These are phyloP conservation scores for Scheffersomyces illinoinensis DNA, from an alignment of 1,139 yeast genomes.

Conservation along the genomic window DNA sequence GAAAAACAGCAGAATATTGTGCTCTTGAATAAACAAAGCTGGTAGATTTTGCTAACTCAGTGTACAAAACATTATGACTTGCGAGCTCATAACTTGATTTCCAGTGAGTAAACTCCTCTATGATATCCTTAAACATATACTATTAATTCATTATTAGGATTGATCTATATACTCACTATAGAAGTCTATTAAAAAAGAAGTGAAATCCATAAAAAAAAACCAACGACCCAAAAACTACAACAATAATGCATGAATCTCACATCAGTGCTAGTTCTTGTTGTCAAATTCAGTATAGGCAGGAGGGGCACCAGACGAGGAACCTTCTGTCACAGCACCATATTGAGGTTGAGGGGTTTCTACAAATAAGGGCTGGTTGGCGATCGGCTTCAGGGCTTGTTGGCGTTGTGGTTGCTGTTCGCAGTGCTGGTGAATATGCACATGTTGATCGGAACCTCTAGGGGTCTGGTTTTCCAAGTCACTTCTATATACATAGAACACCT, in stretches of 20 bases:
- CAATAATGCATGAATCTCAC: neutral
- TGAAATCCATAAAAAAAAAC: neutral
- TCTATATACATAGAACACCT: slow-evolving; percentile 34
- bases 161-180: neutral
- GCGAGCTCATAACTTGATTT: no score
- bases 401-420: slow-evolving; percentile 8
- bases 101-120: neutral
- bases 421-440: slow-evolving; percentile 17
- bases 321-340: slow-evolving; percentile 29
- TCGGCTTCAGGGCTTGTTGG: slow-evolving; percentile 1
- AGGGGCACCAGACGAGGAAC: slow-evolving; percentile 18
- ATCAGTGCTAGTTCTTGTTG: slow-evolving; percentile 6
- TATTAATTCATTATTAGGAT: neutral
- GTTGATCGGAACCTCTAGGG: slow-evolving; percentile 21
- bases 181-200: neutral
- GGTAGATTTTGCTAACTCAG: no score
- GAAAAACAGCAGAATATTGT: no score
- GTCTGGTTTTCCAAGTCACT: slow-evolving; percentile 35
- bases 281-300: slow-evolving; percentile 41
- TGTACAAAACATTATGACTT: no score
- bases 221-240: neutral
- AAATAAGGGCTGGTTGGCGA: slow-evolving; percentile 13
- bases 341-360: slow-evolving; percentile 13
- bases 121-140: neutral
- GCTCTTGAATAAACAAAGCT: no score